Percentiles rank a stretch among this genome's conserved stretches.
These are phyloP conservation scores for Peronospora farinosa DNA, from an alignment of 352 stramenopile genomes.

Conservation along the genomic window DNA sequence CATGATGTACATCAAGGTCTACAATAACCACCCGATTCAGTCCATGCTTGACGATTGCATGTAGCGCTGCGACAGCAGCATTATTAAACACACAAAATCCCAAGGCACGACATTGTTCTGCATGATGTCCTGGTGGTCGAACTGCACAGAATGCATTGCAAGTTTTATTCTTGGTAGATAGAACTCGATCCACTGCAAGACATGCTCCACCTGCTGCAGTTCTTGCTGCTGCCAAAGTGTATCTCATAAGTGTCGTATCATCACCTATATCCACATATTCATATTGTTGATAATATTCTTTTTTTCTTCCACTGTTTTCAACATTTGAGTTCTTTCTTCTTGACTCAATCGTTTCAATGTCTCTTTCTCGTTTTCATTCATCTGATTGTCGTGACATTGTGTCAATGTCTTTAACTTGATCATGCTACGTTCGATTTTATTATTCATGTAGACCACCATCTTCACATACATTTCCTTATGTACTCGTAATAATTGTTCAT, in stretches of 20 bases:
- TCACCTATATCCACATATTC: slow-evolving; percentile 62
- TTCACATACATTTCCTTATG: slow-evolving; percentile 55
- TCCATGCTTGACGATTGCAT: slow-evolving; percentile 77
- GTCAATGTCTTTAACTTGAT: slow-evolving; percentile 33
- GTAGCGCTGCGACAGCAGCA: slow-evolving; percentile 88
- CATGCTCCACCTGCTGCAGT: slow-evolving; percentile 72
- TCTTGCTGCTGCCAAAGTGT: slow-evolving; percentile 57
- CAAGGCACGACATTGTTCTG: slow-evolving; percentile 40
- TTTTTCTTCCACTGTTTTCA: slow-evolving; percentile 28
- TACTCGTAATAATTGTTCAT: slow-evolving; percentile 48
- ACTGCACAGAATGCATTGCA: slow-evolving; percentile 87
- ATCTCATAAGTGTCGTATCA: slow-evolving; percentile 61
- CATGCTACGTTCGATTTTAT: slow-evolving; percentile 63
- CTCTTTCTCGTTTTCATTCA: slow-evolving; percentile 7
- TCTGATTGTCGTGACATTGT: slow-evolving; percentile 2
- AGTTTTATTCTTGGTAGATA: slow-evolving; percentile 1
- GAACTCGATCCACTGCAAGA: slow-evolving; percentile 60
- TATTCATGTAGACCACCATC: slow-evolving; percentile 38
- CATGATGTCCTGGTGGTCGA: slow-evolving; percentile 56
- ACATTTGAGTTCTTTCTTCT: slow-evolving; percentile 13
- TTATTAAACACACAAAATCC: slow-evolving; percentile 97
- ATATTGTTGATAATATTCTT: slow-evolving; percentile 53
- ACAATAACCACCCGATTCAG: slow-evolving; percentile 50
- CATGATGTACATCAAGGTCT: slow-evolving; percentile 84
- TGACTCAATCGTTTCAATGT: slow-evolving; percentile 9